phyloP scores from a whole-genome alignment of 1,139 yeast genomes.

The Hansenula sp. region DNA sequence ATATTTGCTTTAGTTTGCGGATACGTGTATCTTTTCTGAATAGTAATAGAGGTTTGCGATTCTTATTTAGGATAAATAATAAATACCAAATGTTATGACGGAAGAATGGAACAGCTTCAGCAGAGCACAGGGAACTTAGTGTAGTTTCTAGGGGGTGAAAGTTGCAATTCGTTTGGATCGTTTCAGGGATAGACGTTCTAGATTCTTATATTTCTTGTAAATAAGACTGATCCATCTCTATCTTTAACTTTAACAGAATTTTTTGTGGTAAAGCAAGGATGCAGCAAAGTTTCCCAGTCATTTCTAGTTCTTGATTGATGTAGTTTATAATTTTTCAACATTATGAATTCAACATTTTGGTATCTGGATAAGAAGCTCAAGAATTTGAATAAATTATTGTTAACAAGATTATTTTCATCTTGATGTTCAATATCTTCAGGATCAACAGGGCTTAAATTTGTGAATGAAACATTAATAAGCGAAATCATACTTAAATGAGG shows the following conservation, averaged over 20 bases:
- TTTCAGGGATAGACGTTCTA: too few species aligned
- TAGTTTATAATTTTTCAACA: conserved; percentile 30
- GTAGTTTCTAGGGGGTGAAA: too few species aligned
- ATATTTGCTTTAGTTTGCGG: not conserved
- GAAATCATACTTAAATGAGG: conserved; percentile 12
- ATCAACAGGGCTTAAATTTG: conserved; percentile 20
- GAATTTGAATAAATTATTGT: conserved; percentile 24
- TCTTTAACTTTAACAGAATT: conserved; percentile 32
- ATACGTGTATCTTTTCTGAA: not conserved
- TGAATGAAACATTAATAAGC: conserved; percentile 20
- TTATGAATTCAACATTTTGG: conserved; percentile 28
- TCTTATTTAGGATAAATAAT: too few species aligned
- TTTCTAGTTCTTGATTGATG: conserved; percentile 31
- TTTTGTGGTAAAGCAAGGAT: conserved; percentile 29
- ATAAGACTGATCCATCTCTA: conserved; percentile 31
- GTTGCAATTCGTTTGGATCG: too few species aligned
- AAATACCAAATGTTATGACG: too few species aligned
- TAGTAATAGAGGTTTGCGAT: too few species aligned
- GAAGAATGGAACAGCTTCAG: too few species aligned
- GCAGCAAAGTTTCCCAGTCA: conserved; percentile 32
- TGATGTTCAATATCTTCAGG: conserved; percentile 11
- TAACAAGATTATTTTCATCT: conserved; percentile 11
- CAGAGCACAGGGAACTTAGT: too few species aligned
- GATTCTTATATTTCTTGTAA: conserved; percentile 18
- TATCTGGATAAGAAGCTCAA: conserved; percentile 26